Evolutionary conservation across 257 asterid genomes (phyloP), one percentile per base, ranked within the genome.

Genomic region (Mitragyna speciosa): DNA sequence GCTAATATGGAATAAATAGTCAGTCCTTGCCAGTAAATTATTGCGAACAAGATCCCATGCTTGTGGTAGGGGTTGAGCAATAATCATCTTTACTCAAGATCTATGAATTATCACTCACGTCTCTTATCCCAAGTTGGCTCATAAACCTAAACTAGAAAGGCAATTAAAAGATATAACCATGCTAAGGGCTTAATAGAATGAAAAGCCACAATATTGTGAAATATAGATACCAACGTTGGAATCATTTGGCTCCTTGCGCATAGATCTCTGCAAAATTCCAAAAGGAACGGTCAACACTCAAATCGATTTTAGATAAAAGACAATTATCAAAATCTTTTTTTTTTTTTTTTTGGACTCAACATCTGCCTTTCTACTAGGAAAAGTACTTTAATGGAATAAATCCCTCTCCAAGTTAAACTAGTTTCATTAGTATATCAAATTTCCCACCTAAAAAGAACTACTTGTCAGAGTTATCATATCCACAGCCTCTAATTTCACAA

Each of bases 221-320:
- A 52, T 45, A 33, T 59, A 75, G 39, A 82, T 45, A 78, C 96
- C 70, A 83, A 95, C 99, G 95, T 90, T 91, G 51, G 94, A 78
- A 56, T 85, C 93, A 70, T 75, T 78, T 63, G 96, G 93, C 76
- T 91, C 98, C 94, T 88, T 92, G 91, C 89, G 90, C 79, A 96
- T 88, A 83, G 98, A 79, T 83, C 84, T 96, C 98, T 94, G 97
- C 87, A 87, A 82, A 80, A 76, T 75, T 71, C 78, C 48, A 69
- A 81, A 79, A 58, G 24, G 22, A 73, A 72, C 49, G 78, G 74
- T 70, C 59, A 11, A 70, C 77, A 65, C 24, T 36, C n/a, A 56
- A 68, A 76, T 58, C 22, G 43, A 76, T 73, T 51, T 48, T 52
- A n/a, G 28, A 80, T 12, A 64, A 58, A 64, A 64, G 9, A 64